These are phyloP conservation scores for Plasmodium berghei DNA, from an alignment of 169 alveolate species.

Conservation along the genomic window DNA sequence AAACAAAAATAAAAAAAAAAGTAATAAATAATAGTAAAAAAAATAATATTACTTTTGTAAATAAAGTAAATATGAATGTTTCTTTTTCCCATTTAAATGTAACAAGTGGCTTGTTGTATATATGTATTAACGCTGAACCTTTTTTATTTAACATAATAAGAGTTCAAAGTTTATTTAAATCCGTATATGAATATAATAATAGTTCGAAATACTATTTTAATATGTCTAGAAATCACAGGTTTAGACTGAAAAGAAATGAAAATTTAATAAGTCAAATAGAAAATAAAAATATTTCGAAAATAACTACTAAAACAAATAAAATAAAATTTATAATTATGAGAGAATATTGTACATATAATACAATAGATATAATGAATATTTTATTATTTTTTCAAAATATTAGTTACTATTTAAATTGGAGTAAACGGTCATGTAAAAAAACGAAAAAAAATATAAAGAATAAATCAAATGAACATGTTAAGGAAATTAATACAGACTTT, in stretches of 20 bases:
- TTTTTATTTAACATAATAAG: slow-evolving; percentile 8
- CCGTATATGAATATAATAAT: neutral
- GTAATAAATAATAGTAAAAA: too few relatives aligned
- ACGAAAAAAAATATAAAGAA: neutral
- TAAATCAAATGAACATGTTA: neutral
- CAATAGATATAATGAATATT: slow-evolving; percentile 19
- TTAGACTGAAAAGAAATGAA: slow-evolving; percentile 3
- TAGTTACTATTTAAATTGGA: slow-evolving; percentile 1
- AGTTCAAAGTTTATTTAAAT: neutral
- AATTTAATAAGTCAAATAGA: too few relatives aligned
- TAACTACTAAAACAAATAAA: too few relatives aligned
- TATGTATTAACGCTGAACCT: neutral
- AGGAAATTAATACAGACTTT: too few relatives aligned
- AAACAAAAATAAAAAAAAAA: too few relatives aligned
- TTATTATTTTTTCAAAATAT: slow-evolving; percentile 3
- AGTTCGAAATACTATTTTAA: slow-evolving; percentile 16
- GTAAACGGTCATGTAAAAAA: neutral
- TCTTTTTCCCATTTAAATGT: neutral
- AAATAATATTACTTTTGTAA: too few relatives aligned
- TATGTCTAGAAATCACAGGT: slow-evolving; percentile 9
- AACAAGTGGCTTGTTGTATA: slow-evolving; percentile 34
- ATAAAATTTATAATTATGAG: neutral
- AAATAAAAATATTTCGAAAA: neutral
- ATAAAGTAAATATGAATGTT: slow-evolving; percentile 1
- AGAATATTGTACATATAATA: slow-evolving; percentile 24